These are phyloP conservation scores for Kondoa malvinella DNA, from an alignment of 768 basidiomycete species.

Conservation along the genomic window DNA sequence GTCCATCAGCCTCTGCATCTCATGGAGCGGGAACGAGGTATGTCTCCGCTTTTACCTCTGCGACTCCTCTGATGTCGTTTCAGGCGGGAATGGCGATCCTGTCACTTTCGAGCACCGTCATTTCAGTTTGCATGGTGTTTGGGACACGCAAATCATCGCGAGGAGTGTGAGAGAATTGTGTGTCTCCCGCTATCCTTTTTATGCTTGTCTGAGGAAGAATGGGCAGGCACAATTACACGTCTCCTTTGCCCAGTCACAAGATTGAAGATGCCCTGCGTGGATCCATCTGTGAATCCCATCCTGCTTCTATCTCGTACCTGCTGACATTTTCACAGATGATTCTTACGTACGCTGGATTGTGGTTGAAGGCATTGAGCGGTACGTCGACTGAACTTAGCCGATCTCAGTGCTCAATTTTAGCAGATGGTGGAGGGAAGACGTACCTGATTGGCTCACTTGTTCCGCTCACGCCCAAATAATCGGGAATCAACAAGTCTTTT, in stretches of 20 bases:
- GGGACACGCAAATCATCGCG: constrained; percentile 44
- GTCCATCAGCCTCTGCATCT: constrained; percentile 86
- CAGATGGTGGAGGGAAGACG: constrained; percentile 46
- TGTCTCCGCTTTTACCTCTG: too few species aligned
- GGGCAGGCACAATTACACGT: constrained; percentile 71
- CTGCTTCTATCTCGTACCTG: constrained; percentile 11
- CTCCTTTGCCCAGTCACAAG: constrained; percentile 42
- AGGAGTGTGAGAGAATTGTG: constrained; percentile 44
- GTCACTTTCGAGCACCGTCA: constrained; percentile 19
- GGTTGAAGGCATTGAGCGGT: constrained; percentile 50
- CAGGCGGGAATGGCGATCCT: constrained; percentile 57
- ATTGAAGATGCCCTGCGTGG: constrained; percentile 54
- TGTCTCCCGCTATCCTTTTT: not conserved
- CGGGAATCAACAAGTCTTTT: constrained; percentile 18
- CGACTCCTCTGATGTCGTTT: too few species aligned
- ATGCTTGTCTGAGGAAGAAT: constrained; percentile 57
- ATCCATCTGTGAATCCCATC: constrained; percentile 66
- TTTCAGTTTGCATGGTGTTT: constrained; percentile 20
- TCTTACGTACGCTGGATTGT: constrained; percentile 57
- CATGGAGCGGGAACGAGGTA: constrained; percentile 65
- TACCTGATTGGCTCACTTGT: constrained; percentile 52
- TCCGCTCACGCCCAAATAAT: constrained; percentile 21
- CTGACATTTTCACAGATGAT: constrained; percentile 20
- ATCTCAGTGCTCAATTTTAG: constrained; percentile 27
- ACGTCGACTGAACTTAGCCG: not conserved